Base-by-base conservation (phyloP, 805 yeast species). In the Lipomyces chichibuensis region DNA sequence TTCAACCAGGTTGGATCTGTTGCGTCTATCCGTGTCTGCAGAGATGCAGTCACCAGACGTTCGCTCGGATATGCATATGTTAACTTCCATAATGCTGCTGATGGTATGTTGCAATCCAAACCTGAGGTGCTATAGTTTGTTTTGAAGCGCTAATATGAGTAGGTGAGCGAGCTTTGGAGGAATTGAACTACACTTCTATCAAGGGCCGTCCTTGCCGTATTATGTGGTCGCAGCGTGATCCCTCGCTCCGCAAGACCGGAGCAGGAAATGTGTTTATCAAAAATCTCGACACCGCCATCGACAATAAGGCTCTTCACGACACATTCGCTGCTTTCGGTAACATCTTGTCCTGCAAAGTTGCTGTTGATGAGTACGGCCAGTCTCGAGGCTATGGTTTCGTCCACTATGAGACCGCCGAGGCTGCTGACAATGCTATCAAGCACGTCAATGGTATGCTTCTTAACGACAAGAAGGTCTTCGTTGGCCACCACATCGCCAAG, bases 211-310 rank as follows among this genome's bases (percentile, higher is more conserved):
- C 97, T 77, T 92, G 98, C 84, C 92, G 99, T 83, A 94, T 95
- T 84, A 95, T 95, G 98, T 92, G 98, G 98, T 92, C 98, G 74
- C 98, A 95, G 85, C 92, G 98, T 84, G 98, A 95, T 80, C 98
- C 99, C 73, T 86, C 97, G 70, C 81, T 88, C 77, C 91, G 99
- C 86, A 91, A 89, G 85, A 88, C 88, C 78, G 98, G 98, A 80
- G 89, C 91, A 72, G 98, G 97, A 78, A 95, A 95, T 87, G 88
- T 95, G 74, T 95, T 90, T 87, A 94, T 95, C 84, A 95, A 95
- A 88, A 95, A 95, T 87, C 88, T 95, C 83, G 97, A 94, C 82
- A 96, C 97, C 69, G 97, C 91, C 77, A 95, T 95, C 77, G 99
- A 95, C 84, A 94, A 95, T 92, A 94, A 94, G 87, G 96, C 97